Conservation (phyloP, 139 green algal species). For the Ettlia oleoabundans region DNA sequence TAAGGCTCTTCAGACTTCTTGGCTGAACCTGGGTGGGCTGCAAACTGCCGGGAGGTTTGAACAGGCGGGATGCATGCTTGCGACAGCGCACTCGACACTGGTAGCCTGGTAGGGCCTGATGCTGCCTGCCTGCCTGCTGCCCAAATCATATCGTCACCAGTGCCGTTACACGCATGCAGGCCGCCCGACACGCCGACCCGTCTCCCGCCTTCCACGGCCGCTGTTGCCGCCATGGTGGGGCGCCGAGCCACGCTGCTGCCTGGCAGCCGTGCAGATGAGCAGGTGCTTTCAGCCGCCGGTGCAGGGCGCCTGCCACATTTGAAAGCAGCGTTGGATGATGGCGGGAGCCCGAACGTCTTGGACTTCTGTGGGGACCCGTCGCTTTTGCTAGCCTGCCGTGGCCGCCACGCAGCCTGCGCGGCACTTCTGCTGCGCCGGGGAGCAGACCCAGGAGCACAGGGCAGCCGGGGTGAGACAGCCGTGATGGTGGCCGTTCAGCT, state of each 20-base stretch:
- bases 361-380: background rate
- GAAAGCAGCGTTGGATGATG: background rate
- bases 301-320: background rate
- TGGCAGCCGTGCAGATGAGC: background rate
- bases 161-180: too few relatives aligned
- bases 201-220: too few relatives aligned
- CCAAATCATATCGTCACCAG: too few relatives aligned
- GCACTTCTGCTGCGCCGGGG: background rate
- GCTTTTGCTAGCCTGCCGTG: background rate
- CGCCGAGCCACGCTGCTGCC: background rate
- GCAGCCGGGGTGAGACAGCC: conserved; percentile 5
- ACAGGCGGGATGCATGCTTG: too few relatives aligned
- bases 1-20: too few relatives aligned
- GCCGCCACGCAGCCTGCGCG: background rate
- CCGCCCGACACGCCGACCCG: too few relatives aligned
- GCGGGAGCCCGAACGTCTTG: background rate
- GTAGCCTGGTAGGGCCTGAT: too few relatives aligned
- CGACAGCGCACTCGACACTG: too few relatives aligned
- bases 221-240: too few relatives aligned
- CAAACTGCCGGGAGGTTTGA: too few relatives aligned
- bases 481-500: conserved; percentile 6
- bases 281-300: background rate
- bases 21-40: too few relatives aligned
- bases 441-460: background rate
- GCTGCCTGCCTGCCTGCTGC: too few relatives aligned